phyloP scores from a whole-genome alignment of 495 filamentous ascomycete genomes.

The Penicillium pancosmium region DNA sequence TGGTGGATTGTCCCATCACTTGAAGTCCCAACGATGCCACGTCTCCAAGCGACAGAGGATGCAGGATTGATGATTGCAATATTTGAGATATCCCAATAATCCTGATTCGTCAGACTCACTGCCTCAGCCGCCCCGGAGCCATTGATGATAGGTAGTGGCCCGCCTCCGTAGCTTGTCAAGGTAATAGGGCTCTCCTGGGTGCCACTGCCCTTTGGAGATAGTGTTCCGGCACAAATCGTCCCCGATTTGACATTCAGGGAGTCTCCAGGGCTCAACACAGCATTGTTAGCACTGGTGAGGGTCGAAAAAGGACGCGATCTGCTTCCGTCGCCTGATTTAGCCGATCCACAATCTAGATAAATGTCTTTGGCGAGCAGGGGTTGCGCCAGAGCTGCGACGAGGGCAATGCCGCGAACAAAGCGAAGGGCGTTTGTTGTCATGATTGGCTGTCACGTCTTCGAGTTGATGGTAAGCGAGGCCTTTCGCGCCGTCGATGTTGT shows the following conservation, averaged over 20 bases:
- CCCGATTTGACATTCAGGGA: conserved; percentile 7
- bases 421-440: too few species aligned
- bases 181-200: conserved; percentile 3
- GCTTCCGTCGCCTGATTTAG: conserved; percentile 4
- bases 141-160: conserved; percentile 9
- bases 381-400: background rate
- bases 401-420: too few species aligned
- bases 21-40: conserved; percentile 9
- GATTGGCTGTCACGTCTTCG: too few species aligned
- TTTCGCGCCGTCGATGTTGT: too few species aligned
- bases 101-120: conserved; percentile 9
- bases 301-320: background rate
- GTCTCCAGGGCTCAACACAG: conserved; percentile 2
- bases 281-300: conserved; percentile 2
- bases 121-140: conserved; percentile 11
- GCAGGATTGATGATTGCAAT: conserved; percentile 11
- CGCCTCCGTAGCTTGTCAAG: conserved; percentile 10
- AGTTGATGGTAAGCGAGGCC: too few species aligned
- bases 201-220: conserved; percentile 5
- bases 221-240: conserved; percentile 1
- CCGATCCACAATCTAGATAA: conserved; percentile 7
- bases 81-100: conserved; percentile 14
- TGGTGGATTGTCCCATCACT: conserved; percentile 4
- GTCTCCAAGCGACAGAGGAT: background rate
- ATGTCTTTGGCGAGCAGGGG: background rate